Base-by-base conservation (phyloP, 805 yeast species). In the Wickerhamomyces ciferrii region DNA sequence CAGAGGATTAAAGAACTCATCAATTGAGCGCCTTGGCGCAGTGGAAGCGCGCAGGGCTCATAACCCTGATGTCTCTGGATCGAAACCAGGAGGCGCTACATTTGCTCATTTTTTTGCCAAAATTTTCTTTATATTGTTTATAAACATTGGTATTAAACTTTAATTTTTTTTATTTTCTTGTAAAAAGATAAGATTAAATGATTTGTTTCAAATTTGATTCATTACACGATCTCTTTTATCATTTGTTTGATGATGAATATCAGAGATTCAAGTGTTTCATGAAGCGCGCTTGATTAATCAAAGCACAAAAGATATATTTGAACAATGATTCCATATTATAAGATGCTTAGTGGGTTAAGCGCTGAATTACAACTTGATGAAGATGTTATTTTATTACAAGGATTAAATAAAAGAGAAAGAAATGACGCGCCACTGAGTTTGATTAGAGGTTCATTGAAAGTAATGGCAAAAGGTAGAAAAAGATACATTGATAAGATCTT, bases 11-110 rank as follows among this genome's bases (percentile, higher is more conserved):
- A 27, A 9, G 11, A 27, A 27, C 11, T 27, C 14, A 27, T 8
- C 4, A 32, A 7, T 32, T 7, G 23, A 85, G 94, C 94, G 91
- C 85, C 85, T 90, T 86, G 92, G 92, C 92, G 94, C 92, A 86
- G 94, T 83, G 94, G 95, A 85, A 86, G 92, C 94, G 94, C 92
- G 92, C 92, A 84, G 94, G 94, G 95, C 95, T 86, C 95, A 86
- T 86, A 86, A 86, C 95, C 92, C 94, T 85, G 92, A 86, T 83
- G 92, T 84, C 95, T 89, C 79, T 73, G 90, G 95, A 86, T 86
- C 94, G 94, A 86, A 84, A 86, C 94, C 87, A 72, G 78, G 88
- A 88, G 84, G 85, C 88, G 94, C 94, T 85, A 84, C 56, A 58
- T 65, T 67, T 70, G 21, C 17, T 35, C 17, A 14, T 37, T 37